Conservation (phyloP, 495 filamentous ascomycete species). For the Lasiosphaeria miniovina region DNA sequence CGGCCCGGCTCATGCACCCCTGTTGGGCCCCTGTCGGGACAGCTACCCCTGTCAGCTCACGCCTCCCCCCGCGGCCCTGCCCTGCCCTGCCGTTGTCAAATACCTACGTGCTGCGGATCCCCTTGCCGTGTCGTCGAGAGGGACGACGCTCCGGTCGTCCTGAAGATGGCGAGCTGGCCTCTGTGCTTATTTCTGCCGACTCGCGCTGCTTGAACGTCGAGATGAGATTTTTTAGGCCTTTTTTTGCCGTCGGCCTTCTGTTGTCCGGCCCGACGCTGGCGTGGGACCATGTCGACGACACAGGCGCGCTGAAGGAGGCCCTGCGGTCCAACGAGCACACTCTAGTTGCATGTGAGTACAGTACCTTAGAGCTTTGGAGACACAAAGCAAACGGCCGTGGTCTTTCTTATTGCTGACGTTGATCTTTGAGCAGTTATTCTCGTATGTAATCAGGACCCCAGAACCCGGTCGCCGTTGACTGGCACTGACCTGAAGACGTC, state of each 20-base stretch:
- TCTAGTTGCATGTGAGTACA: constrained; percentile 46
- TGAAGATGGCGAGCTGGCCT: background rate
- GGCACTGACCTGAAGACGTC: background rate
- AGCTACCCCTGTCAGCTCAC: constrained; percentile 5
- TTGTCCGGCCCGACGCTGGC: constrained; percentile 17
- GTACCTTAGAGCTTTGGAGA: constrained; percentile 8
- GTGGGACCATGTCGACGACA: constrained; percentile 37
- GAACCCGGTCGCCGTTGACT: background rate
- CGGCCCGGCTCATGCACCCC: constrained; percentile 13
- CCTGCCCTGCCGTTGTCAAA: background rate
- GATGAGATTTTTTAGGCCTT: constrained; percentile 22
- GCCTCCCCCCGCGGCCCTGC: background rate
- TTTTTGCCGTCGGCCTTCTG: constrained; percentile 14
- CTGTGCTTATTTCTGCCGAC: background rate
- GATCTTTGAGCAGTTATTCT: background rate
- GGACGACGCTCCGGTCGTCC: background rate
- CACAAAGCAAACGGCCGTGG: background rate
- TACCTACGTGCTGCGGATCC: background rate
- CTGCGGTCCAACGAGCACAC: constrained; percentile 32
- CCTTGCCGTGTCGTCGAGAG: background rate
- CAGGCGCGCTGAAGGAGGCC: constrained; percentile 26
- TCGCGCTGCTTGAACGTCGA: constrained; percentile 2
- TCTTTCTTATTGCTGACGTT: background rate
- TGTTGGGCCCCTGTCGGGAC: constrained; percentile 1
- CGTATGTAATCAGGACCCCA: background rate